Base-by-base conservation (phyloP, 2,329 filamentous ascomycete genomes). In the Coniochaeta hoffmannii region DNA sequence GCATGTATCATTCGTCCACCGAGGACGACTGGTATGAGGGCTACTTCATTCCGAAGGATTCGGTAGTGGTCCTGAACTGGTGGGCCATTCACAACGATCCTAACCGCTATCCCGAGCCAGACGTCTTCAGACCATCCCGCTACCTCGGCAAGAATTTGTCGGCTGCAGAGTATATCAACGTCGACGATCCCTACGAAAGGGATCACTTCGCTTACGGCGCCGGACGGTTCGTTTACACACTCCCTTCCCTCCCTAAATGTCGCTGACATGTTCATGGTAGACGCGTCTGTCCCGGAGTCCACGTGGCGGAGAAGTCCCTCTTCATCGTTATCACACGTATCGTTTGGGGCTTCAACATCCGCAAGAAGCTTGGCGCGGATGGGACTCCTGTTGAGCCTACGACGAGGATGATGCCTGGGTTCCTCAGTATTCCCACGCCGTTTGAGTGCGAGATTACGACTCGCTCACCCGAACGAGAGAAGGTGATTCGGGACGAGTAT, bases 11-110 rank as follows among this genome's bases (percentile, higher is more conserved):
- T 41, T 68, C 69, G 30, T 64, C 67, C 1, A 66, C 64, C 12
- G 62, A 65, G 56, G 70, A 71, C 36, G 62, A 69, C 53, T 53
- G 62, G 28, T 71, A 71, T 55, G 62, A 71, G 15, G 72, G 71
- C 1, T 64, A 66, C 44, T 63, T 65, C 17, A 70, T 77, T 38
- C 74, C 74, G 3, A 68, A 69, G 30, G 71, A 69, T 5, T 65
- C 71, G 0, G 68, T 66, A 1, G 58, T 77, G 19, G 60, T 76
- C 19, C 57, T 70, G 17, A 74, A 73, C 41, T 62, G 65, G 31
- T 73, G 71, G 67, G 44, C 44, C 7, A 49, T 49, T 28, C 44
- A 49, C 44, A 8, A n/a, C 44, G 44, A 49, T 22, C 44, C 44
- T 2, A 49, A n/a, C 2, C 44, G 44, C 44, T 49, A 49, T 28